Base-by-base conservation (phyloP, 179 eudicot genomes). In the Amaranthus tricolor region DNA sequence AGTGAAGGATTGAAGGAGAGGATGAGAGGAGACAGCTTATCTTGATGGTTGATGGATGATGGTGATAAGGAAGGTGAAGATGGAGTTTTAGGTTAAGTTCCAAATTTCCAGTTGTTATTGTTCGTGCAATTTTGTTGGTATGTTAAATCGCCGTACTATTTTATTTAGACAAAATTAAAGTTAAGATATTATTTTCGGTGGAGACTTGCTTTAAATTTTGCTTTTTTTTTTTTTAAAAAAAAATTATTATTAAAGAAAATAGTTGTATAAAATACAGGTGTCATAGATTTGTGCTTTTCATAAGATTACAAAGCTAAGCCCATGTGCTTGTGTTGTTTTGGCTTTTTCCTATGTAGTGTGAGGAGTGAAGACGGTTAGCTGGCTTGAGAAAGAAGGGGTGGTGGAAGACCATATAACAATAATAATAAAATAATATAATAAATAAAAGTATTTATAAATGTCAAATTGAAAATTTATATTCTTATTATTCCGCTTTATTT, bases 311-410 rank as follows among this genome's bases (percentile, higher is more conserved):
- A 31, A 77, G 9, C 17, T 16, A 21, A 19, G 8, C 49, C 70
- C 76, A 77, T 77, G 80, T 77, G 80, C 56, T 6, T 13, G 50
- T 77, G 71, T 5, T 66, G 16, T 55, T 76, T 76, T 7, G 55
- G 55, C 10, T 52, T 66, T 58, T 70, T 3, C 50, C 9, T 3
- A 20, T 31, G 6, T 6, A 17, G 16, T 3, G 50, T 31, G 2
- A 8, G 66, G 16, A 43, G 50, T 21, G 53, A 13, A 11, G 51
- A 66, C 54, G 15, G 17, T 47, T 71, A 60, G 75, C 75, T 72
- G 75, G 56, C 67, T 13, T 58, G 45, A 17, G 47, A 12, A 58
- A 43, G 7, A 16, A 44, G 9, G 9, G 21, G 24, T n/a, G 21
- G 60, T 56, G 60, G 60, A 16, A 56, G 40, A 31, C 4, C 40